Evolutionary conservation across 345 rosid genomes (phyloP).

Genomic region (Sonneratia caseolaris): DNA sequence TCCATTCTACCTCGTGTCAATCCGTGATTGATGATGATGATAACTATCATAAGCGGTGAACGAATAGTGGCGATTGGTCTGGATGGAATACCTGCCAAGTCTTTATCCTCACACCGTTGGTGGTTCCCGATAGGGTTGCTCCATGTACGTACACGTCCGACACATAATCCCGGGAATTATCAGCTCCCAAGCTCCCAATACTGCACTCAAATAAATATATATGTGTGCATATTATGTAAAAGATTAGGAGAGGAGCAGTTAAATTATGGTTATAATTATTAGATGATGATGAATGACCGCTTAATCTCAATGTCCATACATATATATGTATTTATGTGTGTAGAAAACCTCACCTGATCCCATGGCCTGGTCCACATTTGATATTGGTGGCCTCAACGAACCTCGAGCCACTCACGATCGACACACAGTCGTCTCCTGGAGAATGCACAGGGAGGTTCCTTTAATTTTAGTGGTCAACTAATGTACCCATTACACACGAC

Average conservation of each 20-base stretch:
- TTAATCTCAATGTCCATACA: neutral
- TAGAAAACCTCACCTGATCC: constrained; percentile 51
- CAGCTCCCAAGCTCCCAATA: constrained; percentile 35
- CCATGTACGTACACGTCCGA: constrained; percentile 16
- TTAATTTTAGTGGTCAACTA: too few species aligned
- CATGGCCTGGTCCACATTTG: constrained; percentile 93
- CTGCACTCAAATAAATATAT: constrained; percentile 10
- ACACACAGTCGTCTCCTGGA: constrained; percentile 88
- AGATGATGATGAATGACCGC: neutral
- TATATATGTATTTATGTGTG: too few species aligned
- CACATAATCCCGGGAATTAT: constrained; percentile 16
- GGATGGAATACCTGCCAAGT: constrained; percentile 19
- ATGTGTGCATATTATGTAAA: too few species aligned
- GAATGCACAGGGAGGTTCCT: neutral
- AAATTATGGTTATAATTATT: neutral
- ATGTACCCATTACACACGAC: too few species aligned
- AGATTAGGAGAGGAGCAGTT: neutral
- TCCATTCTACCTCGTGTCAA: too few species aligned
- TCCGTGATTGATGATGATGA: too few species aligned
- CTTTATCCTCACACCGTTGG: constrained; percentile 32
- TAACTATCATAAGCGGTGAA: too few species aligned
- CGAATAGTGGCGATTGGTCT: too few species aligned
- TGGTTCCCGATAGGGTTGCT: constrained; percentile 18
- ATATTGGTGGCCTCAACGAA: constrained; percentile 61
- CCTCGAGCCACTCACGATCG: constrained; percentile 74